Evolutionary conservation across 2,329 filamentous ascomycete species (phyloP).

Genomic region (Amphichorda felina): DNA sequence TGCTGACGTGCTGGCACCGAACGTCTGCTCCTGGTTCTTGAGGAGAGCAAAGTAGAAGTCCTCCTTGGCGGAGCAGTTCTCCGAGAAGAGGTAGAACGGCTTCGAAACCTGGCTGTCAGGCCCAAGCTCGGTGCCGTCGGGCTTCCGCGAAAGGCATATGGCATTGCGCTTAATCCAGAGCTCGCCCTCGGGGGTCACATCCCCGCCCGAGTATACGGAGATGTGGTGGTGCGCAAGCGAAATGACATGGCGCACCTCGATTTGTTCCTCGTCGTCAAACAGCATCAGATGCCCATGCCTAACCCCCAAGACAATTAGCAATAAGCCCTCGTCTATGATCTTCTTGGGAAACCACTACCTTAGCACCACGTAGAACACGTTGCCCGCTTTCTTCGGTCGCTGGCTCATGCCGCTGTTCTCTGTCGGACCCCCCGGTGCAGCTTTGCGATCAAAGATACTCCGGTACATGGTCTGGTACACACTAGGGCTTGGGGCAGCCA

Average conservation of each 20-base stretch:
- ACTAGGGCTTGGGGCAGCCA: conserved; percentile 73
- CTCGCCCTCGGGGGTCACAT: conserved; percentile 75
- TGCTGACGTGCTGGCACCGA: conserved; percentile 37
- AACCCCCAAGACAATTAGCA: not conserved
- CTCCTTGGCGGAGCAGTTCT: conserved; percentile 93
- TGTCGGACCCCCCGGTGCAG: conserved; percentile 11
- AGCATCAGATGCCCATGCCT: conserved; percentile 95
- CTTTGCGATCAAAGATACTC: conserved; percentile 82
- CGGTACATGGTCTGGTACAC: conserved; percentile 98
- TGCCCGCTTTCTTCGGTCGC: conserved; percentile 56
- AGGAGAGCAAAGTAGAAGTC: conserved; percentile 95
- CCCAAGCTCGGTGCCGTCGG: conserved; percentile 37
- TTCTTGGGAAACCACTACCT: conserved; percentile 42
- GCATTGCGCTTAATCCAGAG: conserved; percentile 93
- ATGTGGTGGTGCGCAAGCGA: conserved; percentile 82
- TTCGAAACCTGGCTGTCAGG: conserved; percentile 52
- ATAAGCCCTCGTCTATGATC: not conserved
- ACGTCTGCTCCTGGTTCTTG: conserved; percentile 65
- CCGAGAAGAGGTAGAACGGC: conserved; percentile 88
- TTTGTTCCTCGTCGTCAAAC: conserved; percentile 88
- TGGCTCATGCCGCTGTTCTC: conserved; percentile 37
- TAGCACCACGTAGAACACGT: conserved; percentile 87
- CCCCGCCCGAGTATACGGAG: conserved; percentile 71
- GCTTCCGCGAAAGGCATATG: conserved; percentile 62
- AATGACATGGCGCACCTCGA: conserved; percentile 93